Percentiles rank a stretch among this genome's conserved stretches.
These are phyloP conservation scores for Umbilicaria muhlenbergii DNA, from an alignment of 495 filamentous ascomycete genomes.

Conservation along the genomic window DNA sequence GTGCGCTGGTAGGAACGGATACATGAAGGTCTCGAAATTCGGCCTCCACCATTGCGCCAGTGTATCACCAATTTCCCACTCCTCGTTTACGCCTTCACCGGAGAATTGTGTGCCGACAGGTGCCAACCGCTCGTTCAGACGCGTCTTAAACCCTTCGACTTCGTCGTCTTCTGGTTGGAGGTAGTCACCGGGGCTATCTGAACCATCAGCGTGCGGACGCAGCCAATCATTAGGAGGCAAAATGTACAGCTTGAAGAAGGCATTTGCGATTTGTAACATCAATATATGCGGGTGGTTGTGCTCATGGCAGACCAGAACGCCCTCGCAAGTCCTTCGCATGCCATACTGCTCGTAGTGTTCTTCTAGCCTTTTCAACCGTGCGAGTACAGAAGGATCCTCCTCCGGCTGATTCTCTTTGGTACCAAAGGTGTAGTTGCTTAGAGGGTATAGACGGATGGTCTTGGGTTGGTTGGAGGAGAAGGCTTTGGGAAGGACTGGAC, in stretches of 20 bases:
- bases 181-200: constrained; percentile 72
- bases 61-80: constrained; percentile 89
- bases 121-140: constrained; percentile 82
- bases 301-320: constrained; percentile 92
- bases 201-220: neutral
- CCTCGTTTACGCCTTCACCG: constrained; percentile 70
- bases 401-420: constrained; percentile 97
- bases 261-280: constrained; percentile 98
- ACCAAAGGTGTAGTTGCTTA: constrained; percentile 97
- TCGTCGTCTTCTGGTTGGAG: constrained; percentile 82
- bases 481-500: constrained; percentile 59
- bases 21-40: constrained; percentile 99
- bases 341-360: constrained; percentile 86
- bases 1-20: constrained; percentile 90
- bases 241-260: constrained; percentile 88
- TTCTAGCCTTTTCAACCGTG: constrained; percentile 79
- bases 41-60: constrained; percentile 97
- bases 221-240: neutral
- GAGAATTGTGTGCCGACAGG: constrained; percentile 78
- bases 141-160: constrained; percentile 79
- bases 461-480: constrained; percentile 84
- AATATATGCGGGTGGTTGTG: constrained; percentile 96
- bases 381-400: constrained; percentile 88
- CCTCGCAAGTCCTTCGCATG: constrained; percentile 94
- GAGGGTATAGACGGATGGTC: constrained; percentile 83